phyloP scores from a whole-genome alignment of 164 flowering plant genomes.

The Pachysandra terminalis region DNA sequence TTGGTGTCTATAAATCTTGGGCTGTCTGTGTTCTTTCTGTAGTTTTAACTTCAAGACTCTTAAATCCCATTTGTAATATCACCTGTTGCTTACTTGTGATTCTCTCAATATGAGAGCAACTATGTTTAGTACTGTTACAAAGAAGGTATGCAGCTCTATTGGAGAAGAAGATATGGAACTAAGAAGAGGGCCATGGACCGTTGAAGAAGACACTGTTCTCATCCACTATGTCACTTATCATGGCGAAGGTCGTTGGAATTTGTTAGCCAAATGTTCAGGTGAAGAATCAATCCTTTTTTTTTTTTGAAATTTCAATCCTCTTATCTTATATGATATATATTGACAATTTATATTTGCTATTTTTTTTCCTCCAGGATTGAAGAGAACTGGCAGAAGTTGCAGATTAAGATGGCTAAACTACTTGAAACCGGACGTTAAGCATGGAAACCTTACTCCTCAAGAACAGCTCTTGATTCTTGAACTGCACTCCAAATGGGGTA shows the following conservation, averaged over 20 bases:
- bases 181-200: constrained; percentile 94
- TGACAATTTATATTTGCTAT: not conserved
- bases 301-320: too few relatives aligned
- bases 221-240: constrained; percentile 49
- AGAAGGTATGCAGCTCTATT: constrained; percentile 13
- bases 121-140: constrained; percentile 22
- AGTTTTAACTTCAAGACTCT: constrained; percentile 8
- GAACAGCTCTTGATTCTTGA: constrained; percentile 79
- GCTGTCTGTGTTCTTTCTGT: not conserved
- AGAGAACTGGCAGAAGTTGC: constrained; percentile 88
- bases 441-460: constrained; percentile 67
- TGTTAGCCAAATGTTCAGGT: constrained; percentile 68
- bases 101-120: constrained; percentile 2
- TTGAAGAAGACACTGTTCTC: constrained; percentile 72
- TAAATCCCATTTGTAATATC: too few relatives aligned
- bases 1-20: constrained; percentile 20
- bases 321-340: not conserved
- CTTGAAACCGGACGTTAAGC: constrained; percentile 71
- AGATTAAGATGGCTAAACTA: constrained; percentile 88
- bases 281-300: not conserved
- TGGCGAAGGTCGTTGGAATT: constrained; percentile 87
- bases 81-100: not conserved
- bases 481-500: constrained; percentile 87
- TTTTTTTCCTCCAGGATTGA: constrained; percentile 45
- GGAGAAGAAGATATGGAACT: constrained; percentile 54